Evolutionary conservation across 192 early-diverging fungal species (phyloP).

Genomic region (Coemansia sp.): DNA sequence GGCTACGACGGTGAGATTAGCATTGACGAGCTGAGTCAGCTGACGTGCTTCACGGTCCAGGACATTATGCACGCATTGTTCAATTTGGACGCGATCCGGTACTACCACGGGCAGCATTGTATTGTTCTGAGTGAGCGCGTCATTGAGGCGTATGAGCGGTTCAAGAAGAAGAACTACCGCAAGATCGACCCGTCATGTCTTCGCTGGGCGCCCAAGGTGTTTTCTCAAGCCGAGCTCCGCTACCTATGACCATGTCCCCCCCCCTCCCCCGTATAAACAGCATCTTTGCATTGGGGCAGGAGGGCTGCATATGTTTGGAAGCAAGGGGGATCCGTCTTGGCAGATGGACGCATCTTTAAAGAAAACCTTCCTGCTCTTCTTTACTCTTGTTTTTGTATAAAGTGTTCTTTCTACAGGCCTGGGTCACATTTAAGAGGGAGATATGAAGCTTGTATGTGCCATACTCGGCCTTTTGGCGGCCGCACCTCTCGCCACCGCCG

Average conservation of each 20-base stretch:
- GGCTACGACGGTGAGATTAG: slow-evolving; percentile 73
- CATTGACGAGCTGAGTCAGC: slow-evolving; percentile 81
- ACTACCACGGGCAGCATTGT: slow-evolving; percentile 85
- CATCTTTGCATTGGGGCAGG: too few species aligned
- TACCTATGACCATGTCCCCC: too few species aligned
- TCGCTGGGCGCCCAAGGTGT: slow-evolving; percentile 77
- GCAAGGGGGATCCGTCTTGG: too few species aligned
- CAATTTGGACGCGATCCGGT: slow-evolving; percentile 81
- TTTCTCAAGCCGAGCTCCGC: slow-evolving; percentile 66
- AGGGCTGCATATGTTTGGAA: too few species aligned
- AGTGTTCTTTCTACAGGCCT: background rate
- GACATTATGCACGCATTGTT: slow-evolving; percentile 92
- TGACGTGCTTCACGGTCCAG: slow-evolving; percentile 79
- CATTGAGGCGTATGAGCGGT: slow-evolving; percentile 72
- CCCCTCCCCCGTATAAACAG: too few species aligned
- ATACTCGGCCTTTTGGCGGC: slow-evolving; percentile 30
- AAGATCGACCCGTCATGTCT: slow-evolving; percentile 73
- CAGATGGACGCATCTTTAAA: too few species aligned
- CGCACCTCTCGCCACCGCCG: slow-evolving; percentile 20
- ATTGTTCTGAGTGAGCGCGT: slow-evolving; percentile 84
- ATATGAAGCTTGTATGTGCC: slow-evolving; percentile 36
- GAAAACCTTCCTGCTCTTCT: background rate
- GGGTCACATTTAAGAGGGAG: too few species aligned
- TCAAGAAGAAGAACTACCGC: slow-evolving; percentile 69
- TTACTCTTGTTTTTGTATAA: background rate